Base-by-base conservation (phyloP, 2,329 filamentous ascomycete genomes). In the Venturiaceae sp. region DNA sequence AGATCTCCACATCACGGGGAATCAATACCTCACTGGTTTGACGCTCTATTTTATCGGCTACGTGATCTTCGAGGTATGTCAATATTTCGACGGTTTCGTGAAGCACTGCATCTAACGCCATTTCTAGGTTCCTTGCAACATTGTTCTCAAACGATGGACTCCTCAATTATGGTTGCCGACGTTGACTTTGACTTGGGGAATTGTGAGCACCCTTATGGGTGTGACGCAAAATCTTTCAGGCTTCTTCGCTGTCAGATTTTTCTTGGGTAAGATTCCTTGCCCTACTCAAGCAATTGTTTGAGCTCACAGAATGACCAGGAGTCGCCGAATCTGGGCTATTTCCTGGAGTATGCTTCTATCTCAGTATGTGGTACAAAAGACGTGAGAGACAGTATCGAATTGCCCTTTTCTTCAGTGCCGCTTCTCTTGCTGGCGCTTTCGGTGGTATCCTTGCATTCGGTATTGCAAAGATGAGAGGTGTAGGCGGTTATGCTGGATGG, bases 11-110 rank as follows among this genome's bases (percentile, higher is more conserved):
- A 57, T 57, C 8, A 57, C 78, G 28, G 82, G 80, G 0, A 80
- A 85, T 50, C 77, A 86, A 63, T 88, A 88, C 59, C 73, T 87
- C 1, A 84, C 81, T 0, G 83, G 83, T 1, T 66, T 88, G 41
- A 87, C 84, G 0, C 67, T 88, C 0, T 88, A 86, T 67, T 88
- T 88, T 65, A 72, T 78, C 58, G 74, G 73, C 4, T 79, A 79
- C 60, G 74, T 77, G 8, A 61, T 76, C 2, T 74, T 79, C 59
- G 77, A 79, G 62, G 47, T 87, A 7, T 65, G 53, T 63, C n/a
- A 6, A 69, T 37, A 14, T 44, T 28, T 21, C 52, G 57, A 46
- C 7, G 19, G 16, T 14, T 84, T 84, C 1, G n/a, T 21, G 14
- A 13, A 5, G n/a, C 5, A 9, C 9, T n/a, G 5, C 3, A 1